These are phyloP conservation scores for Seiridium unicorne DNA, from an alignment of 2,329 filamentous ascomycete genomes.

Conservation along the genomic window DNA sequence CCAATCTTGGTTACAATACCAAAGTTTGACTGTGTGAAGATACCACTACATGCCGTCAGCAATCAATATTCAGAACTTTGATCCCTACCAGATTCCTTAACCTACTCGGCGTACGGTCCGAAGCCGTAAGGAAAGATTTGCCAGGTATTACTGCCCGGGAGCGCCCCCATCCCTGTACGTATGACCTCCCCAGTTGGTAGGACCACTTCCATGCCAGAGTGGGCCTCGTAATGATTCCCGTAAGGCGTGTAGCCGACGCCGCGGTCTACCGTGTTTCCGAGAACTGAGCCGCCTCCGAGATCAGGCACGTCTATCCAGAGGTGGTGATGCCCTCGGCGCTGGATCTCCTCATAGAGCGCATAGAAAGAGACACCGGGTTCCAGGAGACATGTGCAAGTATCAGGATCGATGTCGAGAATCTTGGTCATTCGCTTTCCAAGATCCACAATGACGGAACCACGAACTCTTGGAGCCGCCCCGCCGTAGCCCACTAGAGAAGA, in stretches of 20 bases:
- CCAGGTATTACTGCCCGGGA: no score
- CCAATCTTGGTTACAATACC: no score
- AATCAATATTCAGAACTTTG: no score
- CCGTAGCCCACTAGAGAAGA: conserved; percentile 44
- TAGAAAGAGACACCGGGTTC: conserved; percentile 56
- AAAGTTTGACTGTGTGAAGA: no score
- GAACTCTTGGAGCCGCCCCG: conserved; percentile 51
- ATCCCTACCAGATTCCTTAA: no score
- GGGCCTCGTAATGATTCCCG: conserved; percentile 15
- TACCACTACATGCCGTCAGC: no score
- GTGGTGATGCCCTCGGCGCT: conserved; percentile 29
- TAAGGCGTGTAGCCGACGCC: conserved; percentile 46
- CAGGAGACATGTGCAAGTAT: conserved; percentile 47
- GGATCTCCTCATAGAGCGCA: conserved; percentile 41
- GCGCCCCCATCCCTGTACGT: no score
- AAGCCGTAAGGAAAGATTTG: no score
- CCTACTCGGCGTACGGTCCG: no score
- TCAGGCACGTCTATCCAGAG: conserved; percentile 43
- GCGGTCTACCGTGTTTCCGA: conserved; percentile 45
- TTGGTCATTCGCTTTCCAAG: conserved; percentile 53
- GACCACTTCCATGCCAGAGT: no score
- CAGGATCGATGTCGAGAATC: conserved; percentile 48
- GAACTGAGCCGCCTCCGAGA: conserved; percentile 40
- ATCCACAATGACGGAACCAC: conserved; percentile 48
- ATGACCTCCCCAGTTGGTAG: no score